These are phyloP conservation scores for Rhododendron ovatum DNA, from an alignment of 148 eudicot genomes.

Conservation along the genomic window DNA sequence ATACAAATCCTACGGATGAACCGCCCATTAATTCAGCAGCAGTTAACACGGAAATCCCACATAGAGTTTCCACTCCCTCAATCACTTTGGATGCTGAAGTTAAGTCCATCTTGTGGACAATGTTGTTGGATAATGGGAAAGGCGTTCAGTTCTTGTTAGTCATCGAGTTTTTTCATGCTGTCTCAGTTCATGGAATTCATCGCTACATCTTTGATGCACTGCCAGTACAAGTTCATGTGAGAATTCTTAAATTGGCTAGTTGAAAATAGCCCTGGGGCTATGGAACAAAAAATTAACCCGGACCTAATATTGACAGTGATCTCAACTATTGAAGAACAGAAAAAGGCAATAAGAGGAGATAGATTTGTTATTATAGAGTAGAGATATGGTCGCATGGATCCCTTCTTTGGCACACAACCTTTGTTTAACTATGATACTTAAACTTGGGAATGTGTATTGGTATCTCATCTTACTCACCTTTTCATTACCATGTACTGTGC, in stretches of 20 bases:
- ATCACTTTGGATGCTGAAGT: neutral
- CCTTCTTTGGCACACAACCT: neutral
- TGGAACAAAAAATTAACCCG: neutral
- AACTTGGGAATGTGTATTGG: neutral
- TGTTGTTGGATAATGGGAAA: neutral
- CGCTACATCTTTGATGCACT: neutral
- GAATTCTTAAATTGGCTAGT: neutral
- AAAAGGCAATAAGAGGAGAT: neutral
- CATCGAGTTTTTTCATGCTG: neutral
- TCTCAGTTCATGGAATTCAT: neutral
- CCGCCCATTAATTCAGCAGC: neutral
- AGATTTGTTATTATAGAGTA: neutral
- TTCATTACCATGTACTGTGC: slow-evolving; percentile 98
- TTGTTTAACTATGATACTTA: neutral
- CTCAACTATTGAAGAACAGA: neutral
- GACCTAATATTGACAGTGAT: neutral
- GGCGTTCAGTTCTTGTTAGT: neutral
- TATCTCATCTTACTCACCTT: slow-evolving; percentile 41
- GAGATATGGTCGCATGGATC: neutral
- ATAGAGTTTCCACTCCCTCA: neutral
- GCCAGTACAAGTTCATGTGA: neutral
- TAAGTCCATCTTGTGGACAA: neutral
- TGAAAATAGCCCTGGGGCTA: neutral
- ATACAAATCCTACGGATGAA: neutral
- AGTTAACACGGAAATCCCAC: neutral